These are phyloP conservation scores for Trichoderma polysporum DNA, from an alignment of 2,329 filamentous ascomycete genomes.

Conservation along the genomic window DNA sequence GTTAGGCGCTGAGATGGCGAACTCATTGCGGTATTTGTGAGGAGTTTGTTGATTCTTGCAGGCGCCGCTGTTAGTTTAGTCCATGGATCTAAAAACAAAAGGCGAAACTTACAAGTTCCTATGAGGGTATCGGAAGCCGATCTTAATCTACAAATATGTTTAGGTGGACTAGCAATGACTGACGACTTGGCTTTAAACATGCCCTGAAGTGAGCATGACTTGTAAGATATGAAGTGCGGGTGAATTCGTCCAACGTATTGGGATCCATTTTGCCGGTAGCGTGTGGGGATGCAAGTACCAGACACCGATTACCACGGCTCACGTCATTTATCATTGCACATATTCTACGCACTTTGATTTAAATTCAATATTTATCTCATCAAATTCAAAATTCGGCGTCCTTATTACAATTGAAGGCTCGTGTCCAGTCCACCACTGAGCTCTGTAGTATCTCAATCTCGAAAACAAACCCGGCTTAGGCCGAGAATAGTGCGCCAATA, in stretches of 20 bases:
- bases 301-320: neutral
- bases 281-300: neutral
- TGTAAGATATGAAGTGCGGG: neutral
- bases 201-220: neutral
- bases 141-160: neutral
- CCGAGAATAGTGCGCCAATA: too few species aligned
- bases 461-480: neutral
- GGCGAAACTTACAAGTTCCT: neutral
- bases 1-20: neutral
- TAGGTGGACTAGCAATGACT: neutral
- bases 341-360: neutral
- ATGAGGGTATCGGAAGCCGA: neutral
- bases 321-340: neutral
- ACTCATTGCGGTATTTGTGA: slow-evolving; percentile 13
- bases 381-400: neutral
- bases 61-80: neutral
- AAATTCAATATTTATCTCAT: too few species aligned
- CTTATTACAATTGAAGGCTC: neutral
- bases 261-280: neutral
- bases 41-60: neutral
- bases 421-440: neutral
- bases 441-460: neutral
- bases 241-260: neutral
- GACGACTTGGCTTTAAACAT: neutral
- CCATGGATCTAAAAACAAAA: neutral